Base-by-base conservation (phyloP, 2,329 filamentous ascomycete genomes). In the Parasarocladium wereldwijsianum region DNA sequence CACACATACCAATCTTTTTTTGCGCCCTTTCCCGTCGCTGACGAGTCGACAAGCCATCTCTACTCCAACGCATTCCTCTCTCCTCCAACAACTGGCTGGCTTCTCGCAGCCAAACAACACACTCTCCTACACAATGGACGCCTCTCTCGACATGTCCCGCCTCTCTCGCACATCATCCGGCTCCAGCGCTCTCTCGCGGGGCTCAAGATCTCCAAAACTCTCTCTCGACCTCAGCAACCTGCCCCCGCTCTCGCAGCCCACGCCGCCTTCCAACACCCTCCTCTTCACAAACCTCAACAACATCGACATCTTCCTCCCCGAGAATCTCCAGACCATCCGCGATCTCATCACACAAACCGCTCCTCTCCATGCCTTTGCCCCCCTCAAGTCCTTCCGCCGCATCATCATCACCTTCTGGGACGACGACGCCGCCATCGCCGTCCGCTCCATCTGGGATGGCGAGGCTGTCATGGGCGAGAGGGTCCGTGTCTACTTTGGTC, bases 281-380 rank as follows among this genome's bases (percentile, higher is more conserved):
- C 71, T 90, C 45, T 77, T 90, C 48, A 90, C 82, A 44, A 84
- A 84, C 57, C 70, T 90, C 36, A 60, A 75, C 46, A 70, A 82
- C 40, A 57, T 64, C 35, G 73, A 78, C 44, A 74, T 84, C 57
- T 90, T 87, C 64, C 63, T 70, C 34, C 63, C 78, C 12, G 66
- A 76, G 37, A 84, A 83, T 54, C 65, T 87, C 35, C 69, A 78
- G 43, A 72, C 68, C 36, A 80, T 87, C 44, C 76, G 74, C 47
- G 65, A 74, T 32, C 70, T 83, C 35, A 75, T 90, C 50, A 60
- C 69, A 44, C 53, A 67, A 29, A 71, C 75, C n/a, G 77, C 78
- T 3, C 64, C 72, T 29, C 72, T 87, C 39, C 76, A 83, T 55
- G 73, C 76, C 35, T 90, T 81, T 66, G 71, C 78, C 8, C 82